phyloP scores from a whole-genome alignment of 2,329 filamentous ascomycete species.

The Neoascochyta sp. region DNA sequence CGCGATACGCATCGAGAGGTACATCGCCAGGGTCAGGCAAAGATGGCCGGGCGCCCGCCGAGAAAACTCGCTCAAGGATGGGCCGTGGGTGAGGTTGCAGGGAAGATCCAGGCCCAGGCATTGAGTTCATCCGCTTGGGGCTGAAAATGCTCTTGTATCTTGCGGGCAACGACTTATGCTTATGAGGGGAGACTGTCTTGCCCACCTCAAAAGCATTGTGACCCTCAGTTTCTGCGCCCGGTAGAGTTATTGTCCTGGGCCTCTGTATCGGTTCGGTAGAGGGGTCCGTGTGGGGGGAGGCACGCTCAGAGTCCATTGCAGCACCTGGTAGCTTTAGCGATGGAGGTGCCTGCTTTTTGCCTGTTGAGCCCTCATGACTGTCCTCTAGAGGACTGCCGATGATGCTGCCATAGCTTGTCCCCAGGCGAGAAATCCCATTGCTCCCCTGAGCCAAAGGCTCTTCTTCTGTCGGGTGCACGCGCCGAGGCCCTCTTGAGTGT shows the following conservation, averaged over 20 bases:
- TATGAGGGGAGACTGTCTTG: constrained; percentile 35
- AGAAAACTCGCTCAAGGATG: constrained; percentile 42
- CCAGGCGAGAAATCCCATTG: constrained; percentile 25
- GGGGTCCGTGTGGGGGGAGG: constrained; percentile 14
- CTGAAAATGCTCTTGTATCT: constrained; percentile 38
- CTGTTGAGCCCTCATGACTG: too few species aligned
- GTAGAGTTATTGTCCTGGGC: constrained; percentile 17
- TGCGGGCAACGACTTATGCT: constrained; percentile 24
- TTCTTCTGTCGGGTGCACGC: constrained; percentile 29
- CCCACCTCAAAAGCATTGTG: constrained; percentile 46
- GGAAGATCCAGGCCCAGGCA: constrained; percentile 28
- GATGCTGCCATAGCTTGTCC: constrained; percentile 61
- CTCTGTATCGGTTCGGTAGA: constrained; percentile 13
- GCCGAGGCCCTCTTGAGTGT: too few species aligned
- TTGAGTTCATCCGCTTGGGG: constrained; percentile 43
- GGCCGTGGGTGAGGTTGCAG: constrained; percentile 30
- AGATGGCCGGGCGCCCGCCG: constrained; percentile 38
- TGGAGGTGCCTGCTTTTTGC: constrained; percentile 35
- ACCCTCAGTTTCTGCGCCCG: constrained; percentile 9
- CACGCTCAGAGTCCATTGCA: constrained; percentile 49
- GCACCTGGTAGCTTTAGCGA: constrained; percentile 61
- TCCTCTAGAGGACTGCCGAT: constrained; percentile 55
- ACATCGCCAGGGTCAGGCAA: constrained; percentile 44
- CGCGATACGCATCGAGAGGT: constrained; percentile 55
- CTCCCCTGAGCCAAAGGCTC: constrained; percentile 24